Base-by-base conservation (phyloP, 352 stramenopile genomes). In the Phytophthora pistaciae region DNA sequence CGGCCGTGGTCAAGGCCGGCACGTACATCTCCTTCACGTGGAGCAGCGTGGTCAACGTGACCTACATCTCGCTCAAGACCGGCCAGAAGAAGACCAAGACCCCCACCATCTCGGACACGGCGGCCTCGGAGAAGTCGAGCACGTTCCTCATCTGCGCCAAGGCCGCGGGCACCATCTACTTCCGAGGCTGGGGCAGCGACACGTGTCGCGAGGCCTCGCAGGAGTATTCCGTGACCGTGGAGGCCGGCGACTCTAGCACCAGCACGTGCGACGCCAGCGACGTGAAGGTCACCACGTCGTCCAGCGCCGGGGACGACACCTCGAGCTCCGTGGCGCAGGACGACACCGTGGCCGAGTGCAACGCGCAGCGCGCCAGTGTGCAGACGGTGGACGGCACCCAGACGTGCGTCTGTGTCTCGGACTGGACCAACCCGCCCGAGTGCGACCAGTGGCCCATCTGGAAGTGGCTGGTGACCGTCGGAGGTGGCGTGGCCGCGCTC, bases 1-100 rank as follows among this genome's bases (percentile, higher is more conserved):
- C 86, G 23, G 83, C 85, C 1, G 56, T 83, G 13, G 72, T 90
- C n/a, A 77, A 74, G 31, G 77, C 73, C 8, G 86, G 86, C 42
- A 83, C 61, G 49, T 90, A 75, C 63, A 70, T 93, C 56, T 79
- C 78, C 27, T 80, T 93, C 25, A 71, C 81, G 8, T 93, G 82
- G 80, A 66, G 60, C 48, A 63, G 66, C 31, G 64, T 85, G 23
- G 55, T 52, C 36, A 88, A 90, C 63, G 86, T 93, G n/a, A 93
- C 86, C 20, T 93, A 84, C 72, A 66, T 90, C 31, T 69, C 76
- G 42, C 73, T 92, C 62, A 85, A 86, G 36, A 60, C 65, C 14
- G 82, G 82, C 14, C 86, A 93, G 71, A 91, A 89, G 75, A 91
- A 92, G 73, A 89, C 75, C 1, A 66, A 75, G n/a, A 91, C 83